Conservation (phyloP, 257 asterid species). For the Vinca minor region DNA sequence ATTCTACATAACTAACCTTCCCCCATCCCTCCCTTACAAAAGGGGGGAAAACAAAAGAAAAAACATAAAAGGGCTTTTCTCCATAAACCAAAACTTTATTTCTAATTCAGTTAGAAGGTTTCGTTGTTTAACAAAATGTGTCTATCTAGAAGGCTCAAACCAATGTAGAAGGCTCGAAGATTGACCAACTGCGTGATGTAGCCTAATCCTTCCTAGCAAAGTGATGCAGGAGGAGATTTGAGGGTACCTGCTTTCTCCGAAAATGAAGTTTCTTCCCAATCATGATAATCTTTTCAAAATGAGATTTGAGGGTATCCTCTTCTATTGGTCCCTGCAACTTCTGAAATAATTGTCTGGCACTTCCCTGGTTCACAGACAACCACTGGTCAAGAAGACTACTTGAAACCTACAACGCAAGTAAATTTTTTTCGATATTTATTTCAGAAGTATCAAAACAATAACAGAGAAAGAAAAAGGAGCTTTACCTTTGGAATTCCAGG, state of each 20-base stretch:
- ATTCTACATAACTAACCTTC: no score
- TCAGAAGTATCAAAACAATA: conserved; percentile 1
- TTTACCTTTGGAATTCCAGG: conserved; percentile 97
- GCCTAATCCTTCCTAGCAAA: neutral
- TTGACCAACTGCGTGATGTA: no score
- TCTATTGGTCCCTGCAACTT: conserved; percentile 94
- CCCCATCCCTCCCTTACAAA: no score
- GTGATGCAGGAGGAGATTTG: neutral
- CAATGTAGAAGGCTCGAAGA: no score
- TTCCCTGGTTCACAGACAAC: conserved; percentile 56
- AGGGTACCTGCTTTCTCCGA: conserved; percentile 62
- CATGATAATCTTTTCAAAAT: conserved; percentile 75
- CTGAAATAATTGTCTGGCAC: conserved; percentile 93
- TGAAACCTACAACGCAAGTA: conserved; percentile 1
- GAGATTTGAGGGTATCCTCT: conserved; percentile 86
- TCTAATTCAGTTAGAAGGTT: no score
- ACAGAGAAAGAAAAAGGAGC: conserved; percentile 7
- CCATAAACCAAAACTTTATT: no score
- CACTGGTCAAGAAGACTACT: neutral
- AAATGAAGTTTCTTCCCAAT: conserved; percentile 52
- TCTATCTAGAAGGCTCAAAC: no score
- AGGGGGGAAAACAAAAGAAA: no score
- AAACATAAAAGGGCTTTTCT: no score
- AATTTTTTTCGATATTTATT: neutral
- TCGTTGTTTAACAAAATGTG: no score